Percentiles rank a stretch among this genome's conserved stretches.
phyloP scores from a whole-genome alignment of 2,329 filamentous ascomycete species.

The Hortaea sp. region DNA sequence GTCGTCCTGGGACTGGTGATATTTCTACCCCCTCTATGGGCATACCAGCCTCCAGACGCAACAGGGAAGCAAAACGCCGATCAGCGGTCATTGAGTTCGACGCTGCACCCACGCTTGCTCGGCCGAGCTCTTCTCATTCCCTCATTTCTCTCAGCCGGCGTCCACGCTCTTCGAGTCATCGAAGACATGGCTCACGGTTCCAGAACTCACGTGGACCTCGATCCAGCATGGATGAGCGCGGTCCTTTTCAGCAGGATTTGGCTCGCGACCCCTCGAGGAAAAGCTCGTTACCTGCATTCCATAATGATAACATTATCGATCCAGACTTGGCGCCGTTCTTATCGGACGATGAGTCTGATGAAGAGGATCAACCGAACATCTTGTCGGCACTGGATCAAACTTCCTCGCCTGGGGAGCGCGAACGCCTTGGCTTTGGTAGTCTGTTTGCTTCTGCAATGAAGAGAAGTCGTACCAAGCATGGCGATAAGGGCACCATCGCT shows the following conservation, averaged over 20 bases:
- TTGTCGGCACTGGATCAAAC: conserved; percentile 60
- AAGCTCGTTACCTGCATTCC: conserved; percentile 73
- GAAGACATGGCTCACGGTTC: conserved; percentile 78
- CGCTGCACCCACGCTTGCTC: conserved; percentile 61
- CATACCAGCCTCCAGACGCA: conserved; percentile 53
- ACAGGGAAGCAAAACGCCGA: conserved; percentile 68
- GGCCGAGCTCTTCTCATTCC: conserved; percentile 91
- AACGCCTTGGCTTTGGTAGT: conserved; percentile 62
- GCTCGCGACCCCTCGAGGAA: conserved; percentile 57
- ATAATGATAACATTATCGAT: conserved; percentile 97
- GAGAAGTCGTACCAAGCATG: conserved; percentile 60
- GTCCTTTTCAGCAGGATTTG: conserved; percentile 73
- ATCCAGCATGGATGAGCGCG: conserved; percentile 62
- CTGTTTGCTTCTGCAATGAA: conserved; percentile 58
- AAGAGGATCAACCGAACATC: conserved; percentile 82
- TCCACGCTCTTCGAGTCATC: conserved; percentile 69
- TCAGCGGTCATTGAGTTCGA: conserved; percentile 89
- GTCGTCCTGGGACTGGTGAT: conserved; percentile 15
- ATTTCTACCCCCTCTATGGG: conserved; percentile 52
- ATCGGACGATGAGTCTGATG: conserved; percentile 82
- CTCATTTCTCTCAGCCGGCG: conserved; percentile 63
- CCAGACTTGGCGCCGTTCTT: conserved; percentile 91
- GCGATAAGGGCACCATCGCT: conserved; percentile 65
- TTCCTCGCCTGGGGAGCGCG: conserved; percentile 52
- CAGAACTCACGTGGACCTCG: conserved; percentile 72